Conservation (phyloP, 176 grass and related monocot genomes). For the Leersia perrieri region DNA sequence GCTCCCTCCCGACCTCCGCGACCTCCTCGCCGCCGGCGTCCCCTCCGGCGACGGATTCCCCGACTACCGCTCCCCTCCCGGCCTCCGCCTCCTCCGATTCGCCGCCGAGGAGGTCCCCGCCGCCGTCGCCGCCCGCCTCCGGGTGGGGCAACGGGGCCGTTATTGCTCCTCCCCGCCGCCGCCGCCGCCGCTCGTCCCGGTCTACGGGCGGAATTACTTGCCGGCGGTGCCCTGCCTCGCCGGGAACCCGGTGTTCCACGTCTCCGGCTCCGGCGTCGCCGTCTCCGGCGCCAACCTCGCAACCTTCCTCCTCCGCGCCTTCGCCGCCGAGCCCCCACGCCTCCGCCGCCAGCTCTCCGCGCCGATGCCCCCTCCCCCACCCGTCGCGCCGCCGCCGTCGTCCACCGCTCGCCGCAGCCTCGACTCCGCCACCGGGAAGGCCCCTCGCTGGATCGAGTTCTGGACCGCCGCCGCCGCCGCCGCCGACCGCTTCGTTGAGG, state of each 20-base stretch:
- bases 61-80: slow-evolving; percentile 44
- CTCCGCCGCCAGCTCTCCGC: slow-evolving; percentile 58
- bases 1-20: slow-evolving; percentile 66
- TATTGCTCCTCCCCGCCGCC: neutral
- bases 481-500: slow-evolving; percentile 47
- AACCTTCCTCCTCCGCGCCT: slow-evolving; percentile 66
- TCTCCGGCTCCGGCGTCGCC: slow-evolving; percentile 55
- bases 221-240: slow-evolving; percentile 61
- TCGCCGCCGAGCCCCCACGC: slow-evolving; percentile 38
- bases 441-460: slow-evolving; percentile 78
- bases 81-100: slow-evolving; percentile 48
- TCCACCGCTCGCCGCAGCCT: slow-evolving; percentile 55
- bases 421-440: slow-evolving; percentile 66
- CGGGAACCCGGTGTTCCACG: slow-evolving; percentile 73
- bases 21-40: slow-evolving; percentile 56
- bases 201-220: slow-evolving; percentile 55
- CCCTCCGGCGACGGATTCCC: slow-evolving; percentile 57
- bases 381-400: slow-evolving; percentile 11
- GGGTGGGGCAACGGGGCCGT: neutral
- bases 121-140: slow-evolving; percentile 35
- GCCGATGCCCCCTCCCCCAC: slow-evolving; percentile 30
- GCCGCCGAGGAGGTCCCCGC: slow-evolving; percentile 39
- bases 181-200: slow-evolving; percentile 41
- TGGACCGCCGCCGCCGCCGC: slow-evolving; percentile 60
- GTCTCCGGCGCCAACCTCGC: slow-evolving; percentile 56